Percentiles rank a stretch among this genome's conserved stretches.
phyloP scores from a whole-genome alignment of 2,329 filamentous ascomycete genomes.

The Botryotinia globosa region DNA sequence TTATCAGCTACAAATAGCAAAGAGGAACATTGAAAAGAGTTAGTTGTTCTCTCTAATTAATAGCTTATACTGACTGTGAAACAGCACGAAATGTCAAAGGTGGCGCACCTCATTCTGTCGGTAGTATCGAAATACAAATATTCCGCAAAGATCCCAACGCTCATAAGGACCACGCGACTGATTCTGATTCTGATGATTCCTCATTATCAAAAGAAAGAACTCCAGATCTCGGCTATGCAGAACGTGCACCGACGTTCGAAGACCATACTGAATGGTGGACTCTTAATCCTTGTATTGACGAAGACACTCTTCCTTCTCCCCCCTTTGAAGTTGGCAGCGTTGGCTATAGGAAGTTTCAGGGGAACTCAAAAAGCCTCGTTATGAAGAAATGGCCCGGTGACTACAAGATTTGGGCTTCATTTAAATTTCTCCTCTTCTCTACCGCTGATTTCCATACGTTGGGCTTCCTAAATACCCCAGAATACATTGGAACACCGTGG shows the following conservation, averaged over 20 bases:
- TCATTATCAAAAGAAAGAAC: neutral
- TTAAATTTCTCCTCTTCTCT: constrained; percentile 27
- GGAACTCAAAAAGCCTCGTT: constrained; percentile 23
- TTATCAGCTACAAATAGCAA: constrained; percentile 23
- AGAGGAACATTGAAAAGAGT: constrained; percentile 21
- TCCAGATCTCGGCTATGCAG: neutral
- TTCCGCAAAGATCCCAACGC: constrained; percentile 16
- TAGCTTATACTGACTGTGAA: neutral
- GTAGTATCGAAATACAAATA: constrained; percentile 21
- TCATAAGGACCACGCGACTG: neutral
- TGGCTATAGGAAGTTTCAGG: constrained; percentile 11
- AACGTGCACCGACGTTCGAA: constrained; percentile 27
- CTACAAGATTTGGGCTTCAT: constrained; percentile 26
- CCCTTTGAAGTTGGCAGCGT: constrained; percentile 29
- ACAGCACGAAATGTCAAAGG: constrained; percentile 10
- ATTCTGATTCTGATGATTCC: neutral
- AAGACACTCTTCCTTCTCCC: constrained; percentile 16
- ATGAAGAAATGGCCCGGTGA: constrained; percentile 19
- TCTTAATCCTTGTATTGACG: constrained; percentile 20
- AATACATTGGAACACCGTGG: constrained; percentile 1
- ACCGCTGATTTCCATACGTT: constrained; percentile 20
- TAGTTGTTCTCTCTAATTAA: neutral
- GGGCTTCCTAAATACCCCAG: constrained; percentile 18
- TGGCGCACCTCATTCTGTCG: constrained; percentile 11
- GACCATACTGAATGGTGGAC: constrained; percentile 27